phyloP scores from a whole-genome alignment of 768 basidiomycete species.

The Tulasnella sp. region DNA sequence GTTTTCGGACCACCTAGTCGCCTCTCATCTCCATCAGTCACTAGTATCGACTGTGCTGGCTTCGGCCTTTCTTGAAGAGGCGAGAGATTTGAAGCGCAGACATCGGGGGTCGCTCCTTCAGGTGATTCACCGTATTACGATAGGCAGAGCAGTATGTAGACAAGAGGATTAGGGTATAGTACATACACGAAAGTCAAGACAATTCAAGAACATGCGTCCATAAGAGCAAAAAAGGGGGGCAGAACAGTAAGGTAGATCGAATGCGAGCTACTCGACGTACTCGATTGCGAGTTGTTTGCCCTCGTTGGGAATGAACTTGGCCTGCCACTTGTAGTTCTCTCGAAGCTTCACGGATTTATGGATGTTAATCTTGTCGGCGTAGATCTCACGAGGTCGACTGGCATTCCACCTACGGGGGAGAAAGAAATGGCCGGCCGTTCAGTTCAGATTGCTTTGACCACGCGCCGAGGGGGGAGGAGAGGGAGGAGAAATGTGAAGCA shows the following conservation, averaged over 20 bases:
- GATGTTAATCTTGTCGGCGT: background rate
- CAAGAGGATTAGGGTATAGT: background rate
- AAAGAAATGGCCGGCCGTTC: too few species aligned
- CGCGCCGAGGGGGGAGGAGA: too few species aligned
- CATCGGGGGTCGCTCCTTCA: too few species aligned
- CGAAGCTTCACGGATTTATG: conserved; percentile 4
- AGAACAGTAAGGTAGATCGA: conserved; percentile 24
- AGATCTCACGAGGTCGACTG: conserved; percentile 12
- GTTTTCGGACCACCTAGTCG: too few species aligned
- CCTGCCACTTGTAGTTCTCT: background rate
- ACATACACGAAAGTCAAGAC: background rate
- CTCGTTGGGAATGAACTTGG: background rate
- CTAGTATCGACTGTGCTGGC: too few species aligned
- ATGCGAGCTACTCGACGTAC: conserved; percentile 26
- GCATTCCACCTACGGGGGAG: background rate
- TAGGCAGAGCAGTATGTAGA: background rate
- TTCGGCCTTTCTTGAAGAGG: too few species aligned
- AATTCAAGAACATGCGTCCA: background rate
- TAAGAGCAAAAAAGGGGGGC: background rate
- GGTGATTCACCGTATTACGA: too few species aligned
- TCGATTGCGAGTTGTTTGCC: background rate
- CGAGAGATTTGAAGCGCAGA: too few species aligned
- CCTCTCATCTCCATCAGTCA: too few species aligned
- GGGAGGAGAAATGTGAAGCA: background rate
- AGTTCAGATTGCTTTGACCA: too few species aligned